Evolutionary conservation across 768 basidiomycete genomes (phyloP), one percentile per base, ranked within the genome.

Genomic region (Mycena indigotica): DNA sequence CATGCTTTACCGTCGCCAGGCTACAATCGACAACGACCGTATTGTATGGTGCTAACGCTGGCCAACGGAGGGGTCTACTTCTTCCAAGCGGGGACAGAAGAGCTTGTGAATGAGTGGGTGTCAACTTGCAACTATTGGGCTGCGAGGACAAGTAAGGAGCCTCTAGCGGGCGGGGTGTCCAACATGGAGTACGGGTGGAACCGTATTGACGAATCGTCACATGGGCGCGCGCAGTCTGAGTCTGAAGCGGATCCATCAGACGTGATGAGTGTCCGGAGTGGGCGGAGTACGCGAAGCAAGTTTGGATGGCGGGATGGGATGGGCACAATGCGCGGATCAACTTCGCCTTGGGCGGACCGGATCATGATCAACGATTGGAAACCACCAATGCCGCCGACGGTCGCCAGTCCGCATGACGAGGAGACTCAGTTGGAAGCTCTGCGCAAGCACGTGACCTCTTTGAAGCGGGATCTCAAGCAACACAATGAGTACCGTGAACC

Each of bases 141-240:
- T 0, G 97, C 96, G 2, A 81, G 97, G 44, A 91, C 87, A 55
- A 94, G 92, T 72, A 95, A 96, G 66, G 95, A 98, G 69, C 97
- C 97, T 1, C 81, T 99, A 2, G 83, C 91, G 2, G 97, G 97
- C 4, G 97, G 97, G 23, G 95, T 99, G 6, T 95, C 93, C 49
- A 99, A 98, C 75, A 96, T 98, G 91, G 97, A 99, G 72, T 97
- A 98, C 68, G 97, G 97, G 8, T 99, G 97, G 97, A 95, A 86
- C 70, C 83, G 92, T 19, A 81, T 93, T 6, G 65, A 77, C 24
- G 88, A 88, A 57, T 67, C 79, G 3, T 64, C 77, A 19, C 83
- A 83, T 55, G 75, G 72, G 1, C 81, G 82, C 5, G 81, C 86
- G 12, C 70, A 75, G 23, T 86, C 88, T 21, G 86, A 90, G 53